Evolutionary conservation across 805 yeast genomes (phyloP), one percentile per base, ranked within the genome.

Genomic region (Nakazawaea molendinolei): DNA sequence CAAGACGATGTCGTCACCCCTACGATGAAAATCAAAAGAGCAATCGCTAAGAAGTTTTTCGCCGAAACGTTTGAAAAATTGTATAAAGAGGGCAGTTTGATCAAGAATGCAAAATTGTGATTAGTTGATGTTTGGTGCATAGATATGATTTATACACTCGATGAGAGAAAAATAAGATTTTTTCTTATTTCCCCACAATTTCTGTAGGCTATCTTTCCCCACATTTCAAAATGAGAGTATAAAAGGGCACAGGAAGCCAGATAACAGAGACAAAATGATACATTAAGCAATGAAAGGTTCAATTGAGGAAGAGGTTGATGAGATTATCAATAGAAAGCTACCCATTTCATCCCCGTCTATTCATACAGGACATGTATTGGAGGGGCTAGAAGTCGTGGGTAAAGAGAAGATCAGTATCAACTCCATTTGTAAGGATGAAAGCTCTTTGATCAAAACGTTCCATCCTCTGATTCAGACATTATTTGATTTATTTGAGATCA

Each of bases 1-100:
- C 76, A 69, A 31, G 74, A 76, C 40, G 78, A 75, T 33, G 70
- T 74, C 3, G 53, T 81, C 23, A 81, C 90, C 2, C 89, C 89
- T 25, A 81, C 89, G 5, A 44, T 69, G 48, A 71, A 71, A 49
- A 50, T 71, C 43, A 70, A 66, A 53, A 62, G 47, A 30, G 15
- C n/a, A 13, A 25, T 33, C 7, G 47, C 47, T 6, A 31, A 23
- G 21, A 36, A 38, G 28, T 17, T 14, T 9, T 44, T 42, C 25
- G 33, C 28, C n/a, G 19, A 30, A 9, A 28, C 23, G 5, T 18
- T 44, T 25, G 30, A 34, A 5, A 14, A 19, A 8, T 14, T 44
- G 25, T 44, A 44, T 25, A 28, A 34, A 8, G 47, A 44, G 31
- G 45, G 45, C 10, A 36, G 41, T 27, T 31, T 43, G 31, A 25